Percentiles rank a stretch among this genome's conserved stretches.
phyloP scores from a whole-genome alignment of 2,329 filamentous ascomycete species.

The Nigrospora sphaerica region DNA sequence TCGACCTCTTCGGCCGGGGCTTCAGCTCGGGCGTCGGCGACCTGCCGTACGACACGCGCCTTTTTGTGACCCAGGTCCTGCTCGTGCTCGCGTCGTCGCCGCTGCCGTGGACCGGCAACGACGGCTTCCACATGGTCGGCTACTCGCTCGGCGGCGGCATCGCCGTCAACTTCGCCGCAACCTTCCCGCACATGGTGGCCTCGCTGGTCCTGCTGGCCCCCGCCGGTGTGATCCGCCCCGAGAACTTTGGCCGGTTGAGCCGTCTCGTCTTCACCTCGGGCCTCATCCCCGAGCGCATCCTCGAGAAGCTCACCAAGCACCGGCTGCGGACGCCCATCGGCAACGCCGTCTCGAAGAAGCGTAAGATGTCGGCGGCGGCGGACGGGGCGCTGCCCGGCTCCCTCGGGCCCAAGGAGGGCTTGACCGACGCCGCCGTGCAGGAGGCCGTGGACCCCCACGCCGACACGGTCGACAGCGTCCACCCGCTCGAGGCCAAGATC shows the following conservation, averaged over 20 bases:
- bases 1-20: constrained; percentile 65
- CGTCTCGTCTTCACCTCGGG: constrained; percentile 48
- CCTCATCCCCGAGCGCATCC: constrained; percentile 43
- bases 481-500: constrained; percentile 35
- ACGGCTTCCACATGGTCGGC: constrained; percentile 61
- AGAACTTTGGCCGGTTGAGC: constrained; percentile 42
- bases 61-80: constrained; percentile 68
- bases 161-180: constrained; percentile 63
- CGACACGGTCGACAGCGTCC: constrained; percentile 5
- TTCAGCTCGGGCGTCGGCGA: constrained; percentile 59
- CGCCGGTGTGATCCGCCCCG: constrained; percentile 60
- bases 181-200: constrained; percentile 63
- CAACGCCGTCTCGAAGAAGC: constrained; percentile 19
- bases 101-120: constrained; percentile 55
- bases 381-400: constrained; percentile 4
- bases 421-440: constrained; percentile 32
- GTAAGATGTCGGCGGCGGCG: constrained; percentile 9
- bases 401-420: constrained; percentile 20
- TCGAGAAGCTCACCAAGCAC: constrained; percentile 38
- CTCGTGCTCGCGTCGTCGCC: constrained; percentile 64
- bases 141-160: constrained; percentile 82
- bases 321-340: constrained; percentile 46
- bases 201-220: constrained; percentile 73
- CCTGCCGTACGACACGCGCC: constrained; percentile 63
- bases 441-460: constrained; percentile 27